Conservation (phyloP, 768 basidiomycete species). For the Dacryopinax spathularia region DNA sequence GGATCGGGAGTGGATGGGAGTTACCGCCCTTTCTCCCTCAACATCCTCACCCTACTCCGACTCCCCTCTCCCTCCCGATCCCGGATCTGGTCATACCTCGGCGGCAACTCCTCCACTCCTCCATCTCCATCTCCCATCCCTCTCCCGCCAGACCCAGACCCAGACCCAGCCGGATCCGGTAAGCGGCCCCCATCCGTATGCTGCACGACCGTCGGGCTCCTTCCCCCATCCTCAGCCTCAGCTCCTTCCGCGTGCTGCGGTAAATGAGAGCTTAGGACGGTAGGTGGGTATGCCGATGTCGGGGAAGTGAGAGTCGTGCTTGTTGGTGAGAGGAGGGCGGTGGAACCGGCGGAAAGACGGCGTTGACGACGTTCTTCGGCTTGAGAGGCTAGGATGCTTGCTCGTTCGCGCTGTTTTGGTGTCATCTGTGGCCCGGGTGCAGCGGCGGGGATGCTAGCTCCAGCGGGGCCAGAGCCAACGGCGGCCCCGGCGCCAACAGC, state of each 20-base stretch:
- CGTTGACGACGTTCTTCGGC: background rate
- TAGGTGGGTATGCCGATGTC: background rate
- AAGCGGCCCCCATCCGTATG: background rate
- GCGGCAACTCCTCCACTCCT: background rate
- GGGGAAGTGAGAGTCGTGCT: background rate
- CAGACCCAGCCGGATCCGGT: background rate
- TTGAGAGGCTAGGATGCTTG: background rate
- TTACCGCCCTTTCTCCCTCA: background rate
- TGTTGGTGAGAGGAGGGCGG: background rate
- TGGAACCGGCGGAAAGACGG: background rate
- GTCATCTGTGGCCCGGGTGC: too few relatives aligned
- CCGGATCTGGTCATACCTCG: background rate
- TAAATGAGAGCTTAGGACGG: too few relatives aligned
- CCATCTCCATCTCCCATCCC: background rate
- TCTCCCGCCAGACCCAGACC: background rate
- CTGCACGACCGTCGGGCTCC: background rate
- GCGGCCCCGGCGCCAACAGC: background rate
- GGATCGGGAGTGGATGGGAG: background rate
- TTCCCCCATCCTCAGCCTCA: background rate
- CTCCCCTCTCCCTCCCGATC: background rate
- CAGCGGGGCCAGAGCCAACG: too few relatives aligned
- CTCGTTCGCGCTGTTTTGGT: background rate
- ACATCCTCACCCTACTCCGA: background rate
- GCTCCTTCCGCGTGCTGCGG: background rate
- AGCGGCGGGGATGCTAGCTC: background rate